Evolutionary conservation across 106 monocot species (phyloP), one percentile per base, ranked within the genome.

Genomic region (Cymbidium sinense): DNA sequence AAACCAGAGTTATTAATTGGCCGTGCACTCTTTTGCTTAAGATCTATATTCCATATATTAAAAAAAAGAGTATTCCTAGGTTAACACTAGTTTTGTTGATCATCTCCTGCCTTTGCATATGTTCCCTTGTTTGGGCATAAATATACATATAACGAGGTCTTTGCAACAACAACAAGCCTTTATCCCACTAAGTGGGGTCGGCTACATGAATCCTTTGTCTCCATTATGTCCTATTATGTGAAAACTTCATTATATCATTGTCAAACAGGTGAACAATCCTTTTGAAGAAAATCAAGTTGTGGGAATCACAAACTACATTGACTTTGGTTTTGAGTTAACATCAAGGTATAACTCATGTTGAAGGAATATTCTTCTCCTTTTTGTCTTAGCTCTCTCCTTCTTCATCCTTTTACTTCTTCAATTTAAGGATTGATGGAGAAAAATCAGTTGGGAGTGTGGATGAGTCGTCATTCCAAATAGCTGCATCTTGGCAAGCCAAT

Each of bases 401-500:
- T 35, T 15, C 1, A 78, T 34, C 28, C 33, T 20, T 73, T 23
- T 35, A 64, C 3, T 54, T 25, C 7, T 29, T 69, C 35, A 43
- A 29, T 28, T n/a, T 41, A 78, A 96, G 93, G 80, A 83, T 88
- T 78, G 74, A 84, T 80, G 86, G 75, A 74, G 83, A 87, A 78
- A 87, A 90, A 79, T 65, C 86, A 78, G 58, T n/a, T 1, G 76
- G 76, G 30, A 80, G 47, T 75, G 77, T 77, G 21, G 85, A 91
- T 71, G 78, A 73, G 36, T 90, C 98, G 20, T 85, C 85, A 62
- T 94, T 98, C 80, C 98, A 98, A 76, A 84, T 94, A 76, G 98
- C 94, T 81, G 94, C 92, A 79, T 85, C 91, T 67, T 98, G 98
- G 98, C 98, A 98, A 86, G 98, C 98, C 50, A 98, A 98, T 79